Base-by-base conservation (phyloP, 495 filamentous ascomycete species). In the Neurospora sp. region DNA sequence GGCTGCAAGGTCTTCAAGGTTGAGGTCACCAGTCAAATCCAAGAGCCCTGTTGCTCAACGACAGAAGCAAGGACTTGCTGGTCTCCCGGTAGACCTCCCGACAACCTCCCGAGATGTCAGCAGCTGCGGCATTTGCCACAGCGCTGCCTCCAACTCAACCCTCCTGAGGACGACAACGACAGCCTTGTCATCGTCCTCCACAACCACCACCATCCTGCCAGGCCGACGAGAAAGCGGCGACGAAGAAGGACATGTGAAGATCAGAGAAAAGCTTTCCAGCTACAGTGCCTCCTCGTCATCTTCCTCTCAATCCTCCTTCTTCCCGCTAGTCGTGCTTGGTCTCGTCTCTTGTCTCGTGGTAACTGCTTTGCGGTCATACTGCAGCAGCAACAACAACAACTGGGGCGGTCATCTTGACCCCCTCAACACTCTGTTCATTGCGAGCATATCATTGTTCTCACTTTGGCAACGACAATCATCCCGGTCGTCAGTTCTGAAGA, bases 341-440 rank as follows among this genome's bases (percentile, higher is more conserved):
- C 79, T 81, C 80, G 79, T 81, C 74, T 79, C 80, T 77, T 71
- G 53, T 74, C 76, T 81, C 73, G 71, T 75, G 70, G 77, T 68
- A 44, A 73, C 31, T 18, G 66, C 70, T 27, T 41, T 75, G 74
- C 73, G 70, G 40, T 69, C 75, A 20, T 74, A 46, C 8, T 53
- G 53, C 53, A 66, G 31, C 2, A 35, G 5, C 12, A 7, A 35
- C 53, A 35, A 66, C 14, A 18, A 44, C 42, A 44, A n/a, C 42
- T 38, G 71, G 73, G 75, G 59, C 46, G 22, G 35, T 59, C 70
- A 74, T 71, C 41, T 71, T 48, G 75, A 69, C 46, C 66, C 69
- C 41, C 40, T 73, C 31, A 76, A 75, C 74, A 71, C 70, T 3
- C 72, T 79, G 48, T 66, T 73, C 74, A 71, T 75, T 61, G 74